These are phyloP conservation scores for Aureobasidium subglaciale DNA, from an alignment of 2,329 filamentous ascomycete genomes.

Conservation along the genomic window DNA sequence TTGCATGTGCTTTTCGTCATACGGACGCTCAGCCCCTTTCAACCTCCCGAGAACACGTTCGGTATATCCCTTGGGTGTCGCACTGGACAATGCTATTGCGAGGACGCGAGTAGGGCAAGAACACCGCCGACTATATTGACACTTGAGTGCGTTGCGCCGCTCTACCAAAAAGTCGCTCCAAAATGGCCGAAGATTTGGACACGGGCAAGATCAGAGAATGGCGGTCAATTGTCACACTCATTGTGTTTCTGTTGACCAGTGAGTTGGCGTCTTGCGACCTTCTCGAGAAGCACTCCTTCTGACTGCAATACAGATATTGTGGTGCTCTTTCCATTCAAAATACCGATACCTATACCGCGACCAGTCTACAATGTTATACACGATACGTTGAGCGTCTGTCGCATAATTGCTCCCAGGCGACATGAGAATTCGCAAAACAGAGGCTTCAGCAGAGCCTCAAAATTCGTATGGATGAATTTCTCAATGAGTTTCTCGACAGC, in stretches of 20 bases:
- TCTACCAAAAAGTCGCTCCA: neutral
- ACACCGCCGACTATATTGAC: neutral
- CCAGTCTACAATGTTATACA: constrained; percentile 40
- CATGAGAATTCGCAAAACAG: constrained; percentile 18
- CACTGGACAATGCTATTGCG: neutral
- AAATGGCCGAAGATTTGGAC: constrained; percentile 35
- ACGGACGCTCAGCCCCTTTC: neutral
- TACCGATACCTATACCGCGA: constrained; percentile 56
- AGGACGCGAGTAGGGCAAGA: neutral
- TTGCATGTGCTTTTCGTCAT: neutral
- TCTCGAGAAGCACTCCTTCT: neutral
- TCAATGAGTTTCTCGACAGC: constrained; percentile 66
- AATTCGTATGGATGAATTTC: constrained; percentile 48
- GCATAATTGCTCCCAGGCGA: constrained; percentile 47
- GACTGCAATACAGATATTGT: constrained; percentile 48
- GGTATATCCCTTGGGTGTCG: neutral
- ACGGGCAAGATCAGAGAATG: constrained; percentile 55
- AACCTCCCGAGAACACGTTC: neutral
- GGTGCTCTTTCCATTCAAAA: constrained; percentile 61
- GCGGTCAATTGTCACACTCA: constrained; percentile 62
- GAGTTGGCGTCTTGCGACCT: constrained; percentile 32
- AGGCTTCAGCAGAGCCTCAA: constrained; percentile 22
- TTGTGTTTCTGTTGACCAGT: constrained; percentile 66
- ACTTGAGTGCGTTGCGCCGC: neutral
- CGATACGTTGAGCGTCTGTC: constrained; percentile 37